Percentiles rank a stretch among this genome's conserved stretches.
Evolutionary conservation across 1,284 basidiomycete species (phyloP).

Genomic region (Mycena sp.): DNA sequence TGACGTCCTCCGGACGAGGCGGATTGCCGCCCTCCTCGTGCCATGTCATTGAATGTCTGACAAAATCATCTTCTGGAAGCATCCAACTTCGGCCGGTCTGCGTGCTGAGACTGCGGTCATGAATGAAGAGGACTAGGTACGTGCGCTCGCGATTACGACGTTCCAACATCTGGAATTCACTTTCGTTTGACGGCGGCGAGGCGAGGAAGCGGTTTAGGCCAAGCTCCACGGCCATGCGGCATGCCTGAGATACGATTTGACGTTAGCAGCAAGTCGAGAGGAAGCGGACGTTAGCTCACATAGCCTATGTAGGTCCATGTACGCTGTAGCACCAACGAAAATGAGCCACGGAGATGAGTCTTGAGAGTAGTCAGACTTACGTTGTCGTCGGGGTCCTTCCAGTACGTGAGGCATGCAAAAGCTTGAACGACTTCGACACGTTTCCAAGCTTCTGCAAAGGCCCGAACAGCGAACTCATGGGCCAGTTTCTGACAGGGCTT

Average conservation of each 20-base stretch:
- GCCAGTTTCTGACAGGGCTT: constrained; percentile 73
- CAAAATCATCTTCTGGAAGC: constrained; percentile 82
- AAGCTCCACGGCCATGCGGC: constrained; percentile 85
- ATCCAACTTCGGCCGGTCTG: constrained; percentile 87
- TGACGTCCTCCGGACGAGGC: constrained; percentile 79
- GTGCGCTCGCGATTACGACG: constrained; percentile 85
- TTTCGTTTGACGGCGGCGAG: constrained; percentile 64
- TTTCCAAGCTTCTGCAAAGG: constrained; percentile 81
- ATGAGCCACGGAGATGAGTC: constrained; percentile 32
- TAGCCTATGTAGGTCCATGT: constrained; percentile 89
- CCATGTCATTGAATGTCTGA: constrained; percentile 73
- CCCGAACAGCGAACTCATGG: constrained; percentile 75
- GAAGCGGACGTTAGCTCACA: constrained; percentile 51
- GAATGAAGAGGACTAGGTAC: constrained; percentile 83
- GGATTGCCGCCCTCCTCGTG: constrained; percentile 65
- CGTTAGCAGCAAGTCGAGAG: constrained; percentile 29
- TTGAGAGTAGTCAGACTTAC: constrained; percentile 49
- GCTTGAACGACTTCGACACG: constrained; percentile 86
- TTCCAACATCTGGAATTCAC: constrained; percentile 70
- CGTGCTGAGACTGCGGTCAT: constrained; percentile 83
- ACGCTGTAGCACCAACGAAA: constrained; percentile 51
- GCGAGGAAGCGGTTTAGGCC: constrained; percentile 74
- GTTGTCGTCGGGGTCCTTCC: constrained; percentile 85
- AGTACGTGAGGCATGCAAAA: constrained; percentile 85
- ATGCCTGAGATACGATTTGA: constrained; percentile 58